Evolutionary conservation across 768 basidiomycete genomes (phyloP), one percentile per base, ranked within the genome.

Genomic region (Gymnopilus junonius): DNA sequence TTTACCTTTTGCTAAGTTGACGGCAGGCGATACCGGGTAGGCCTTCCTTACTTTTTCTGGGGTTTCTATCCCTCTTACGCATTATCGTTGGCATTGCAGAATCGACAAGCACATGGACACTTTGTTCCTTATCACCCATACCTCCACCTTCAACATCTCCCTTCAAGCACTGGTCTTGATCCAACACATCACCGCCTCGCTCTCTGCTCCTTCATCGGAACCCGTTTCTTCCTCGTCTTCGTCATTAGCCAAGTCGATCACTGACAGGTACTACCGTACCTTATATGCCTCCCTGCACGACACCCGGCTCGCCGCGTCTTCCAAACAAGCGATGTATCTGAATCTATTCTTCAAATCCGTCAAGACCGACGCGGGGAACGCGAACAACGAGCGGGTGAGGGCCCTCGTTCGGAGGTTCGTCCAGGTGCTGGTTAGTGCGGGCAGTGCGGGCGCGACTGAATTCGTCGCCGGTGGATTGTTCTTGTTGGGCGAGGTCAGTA

Each of bases 301-400:
- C 69, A 77, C 81, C 1, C 88, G 97, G 14, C 83, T 99, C 1
- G 83, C 89, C 2, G 81, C 83, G 2, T 94, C 94, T 12, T 91
- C 90, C 2, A 99, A 99, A 71, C 95, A 99, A 73, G 95, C 95
- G 5, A 92, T 99, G 89, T 99, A 97, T 75, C 85, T 99, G 59
- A 99, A 98, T 72, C 77, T 99, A 17, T 75, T 98, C 20, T 96
- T 96, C 85, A 95, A 93, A 69, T 90, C 92, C 2, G 76, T 97
- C 66, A 97, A 96, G 75, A 83, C 82, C 3, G 83, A 83, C 59
- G 79, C 71, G 8, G 77, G 76, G 0, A 64, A 61, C 29, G 66
- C 90, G 66, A 69, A 69, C 32, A 50, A 61, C n/a, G 85, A 86
- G 50, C 83, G 97, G 8, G 83, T 91, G 17, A 88, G 88, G 73